A percentile compares a stretch with the other conserved stretches of the same genome.
These are phyloP conservation scores for Marchantia paleacea DNA, from an alignment of 225 moss, liverwort and hornwort genomes.

Conservation along the genomic window DNA sequence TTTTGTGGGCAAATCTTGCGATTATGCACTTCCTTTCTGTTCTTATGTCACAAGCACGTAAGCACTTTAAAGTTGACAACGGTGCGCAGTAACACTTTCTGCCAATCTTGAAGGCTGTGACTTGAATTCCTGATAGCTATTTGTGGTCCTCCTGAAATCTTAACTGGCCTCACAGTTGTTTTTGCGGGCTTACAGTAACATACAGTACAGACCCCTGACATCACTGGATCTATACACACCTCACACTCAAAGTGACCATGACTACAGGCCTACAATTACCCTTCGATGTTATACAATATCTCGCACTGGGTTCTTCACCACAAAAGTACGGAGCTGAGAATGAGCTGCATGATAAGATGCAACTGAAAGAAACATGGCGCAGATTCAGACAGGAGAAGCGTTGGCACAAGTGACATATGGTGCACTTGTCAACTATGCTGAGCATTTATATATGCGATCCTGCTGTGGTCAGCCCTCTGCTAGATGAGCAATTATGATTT, in stretches of 20 bases:
- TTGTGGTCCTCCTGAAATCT: too few relatives aligned
- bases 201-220: neutral
- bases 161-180: too few relatives aligned
- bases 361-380: conserved; percentile 9
- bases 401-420: neutral
- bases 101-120: too few relatives aligned
- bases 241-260: conserved; percentile 5
- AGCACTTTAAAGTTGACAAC: too few relatives aligned
- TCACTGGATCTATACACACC: neutral
- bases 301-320: neutral
- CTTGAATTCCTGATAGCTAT: too few relatives aligned
- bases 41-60: too few relatives aligned
- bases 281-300: conserved; percentile 8
- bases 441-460: neutral
- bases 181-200: neutral
- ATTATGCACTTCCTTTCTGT: too few relatives aligned
- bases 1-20: neutral
- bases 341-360: conserved; percentile 8
- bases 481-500: neutral
- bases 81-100: too few relatives aligned
- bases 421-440: neutral
- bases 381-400: conserved; percentile 2
- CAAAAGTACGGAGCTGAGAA: neutral
- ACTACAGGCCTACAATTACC: conserved; percentile 9
- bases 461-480: conserved; percentile 4